Base-by-base conservation (phyloP, 148 eudicot genomes). In the Linanthus parryae region DNA sequence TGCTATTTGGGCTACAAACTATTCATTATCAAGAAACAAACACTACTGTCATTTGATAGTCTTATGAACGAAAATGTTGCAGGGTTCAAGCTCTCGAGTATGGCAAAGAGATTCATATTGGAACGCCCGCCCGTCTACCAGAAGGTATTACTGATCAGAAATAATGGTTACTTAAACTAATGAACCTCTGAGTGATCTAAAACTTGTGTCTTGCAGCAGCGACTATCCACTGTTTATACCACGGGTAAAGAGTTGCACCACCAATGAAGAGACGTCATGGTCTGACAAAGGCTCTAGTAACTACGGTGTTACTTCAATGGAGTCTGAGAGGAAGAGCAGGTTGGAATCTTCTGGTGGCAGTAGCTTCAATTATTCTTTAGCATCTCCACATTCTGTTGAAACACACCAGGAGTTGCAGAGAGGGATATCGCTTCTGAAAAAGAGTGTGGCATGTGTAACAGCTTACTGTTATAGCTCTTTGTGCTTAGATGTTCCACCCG, bases 21-120 rank as follows among this genome's bases (percentile, higher is more conserved):
- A n/a, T n/a, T n/a, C n/a, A n/a, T n/a, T n/a, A n/a, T n/a, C n/a
- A n/a, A n/a, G n/a, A n/a, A n/a, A n/a, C n/a, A 31, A 31, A 5
- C 35, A 31, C 7, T 48, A 1, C 25, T 45, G 54, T 45, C 46
- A n/a, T 24, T 20, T 44, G 18, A 9, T 62, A 4, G 41, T 18
- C 38, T 26, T 49, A 7, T 29, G 28, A 23, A 31, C 30, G 12
- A 19, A 3, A 11, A 8, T 11, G 58, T 52, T 64, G 42, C 63
- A 92, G 99, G 99, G 99, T 66, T 92, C 99, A 15, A 73, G 79
- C 62, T 92, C 99, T 44, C 75, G 99, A 45, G 84, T 92, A 73
- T 92, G 99, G 99, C 99, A 92, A 76, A 80, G 99, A 11, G 88
- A 82, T 62, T 92, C 99, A 11, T 92, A 88, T 64, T 92, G 99